Base-by-base conservation (phyloP, 306 rosid species). In the Rubus parviflorus region DNA sequence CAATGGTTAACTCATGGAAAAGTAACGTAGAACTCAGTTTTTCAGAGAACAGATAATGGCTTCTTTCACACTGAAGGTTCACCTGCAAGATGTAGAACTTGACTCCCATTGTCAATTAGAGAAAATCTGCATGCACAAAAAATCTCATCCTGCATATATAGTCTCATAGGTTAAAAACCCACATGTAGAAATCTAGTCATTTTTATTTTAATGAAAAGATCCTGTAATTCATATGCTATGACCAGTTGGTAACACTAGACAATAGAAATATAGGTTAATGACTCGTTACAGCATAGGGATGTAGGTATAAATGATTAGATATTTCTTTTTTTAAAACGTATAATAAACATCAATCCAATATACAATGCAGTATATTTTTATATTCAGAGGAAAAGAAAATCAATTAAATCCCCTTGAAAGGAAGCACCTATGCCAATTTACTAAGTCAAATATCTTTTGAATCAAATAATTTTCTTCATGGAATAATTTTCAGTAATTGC, bases 101-200 rank as follows among this genome's bases (percentile, higher is more conserved):
- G 88, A 80, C 75, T 71, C 52, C 65, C 25, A 54, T 88, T 91
- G 71, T 53, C 79, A 74, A 53, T 72, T 81, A 78, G 84, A 74
- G 99, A 89, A 90, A 95, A 95, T 82, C 89, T 88, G 90, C 99
- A 89, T 10, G 82, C 90, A 79, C 85, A 83, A 80, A 90, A 95
- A 40, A 41, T 65, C 83, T 95, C 97, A 72, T 86, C 87, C 99
- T 95, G 90, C 56, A 81, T 74, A 71, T 73, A 79, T 70, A 79
- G 77, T 74, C 58, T 67, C 64, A 76, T 86, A 57, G 74, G 83
- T 38, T 70, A 41, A 41, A 66, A 68, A 56, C 73, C 41, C 13
- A 43, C 68, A 70, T 72, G 40, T 46, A 20, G 9, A 62, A 2
- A 42, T 48, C 23, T 23, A 15, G 23, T 72, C 5, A 51, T 45